Conservation (phyloP, 805 yeast species). For the Zygoascus ofunaensis region DNA sequence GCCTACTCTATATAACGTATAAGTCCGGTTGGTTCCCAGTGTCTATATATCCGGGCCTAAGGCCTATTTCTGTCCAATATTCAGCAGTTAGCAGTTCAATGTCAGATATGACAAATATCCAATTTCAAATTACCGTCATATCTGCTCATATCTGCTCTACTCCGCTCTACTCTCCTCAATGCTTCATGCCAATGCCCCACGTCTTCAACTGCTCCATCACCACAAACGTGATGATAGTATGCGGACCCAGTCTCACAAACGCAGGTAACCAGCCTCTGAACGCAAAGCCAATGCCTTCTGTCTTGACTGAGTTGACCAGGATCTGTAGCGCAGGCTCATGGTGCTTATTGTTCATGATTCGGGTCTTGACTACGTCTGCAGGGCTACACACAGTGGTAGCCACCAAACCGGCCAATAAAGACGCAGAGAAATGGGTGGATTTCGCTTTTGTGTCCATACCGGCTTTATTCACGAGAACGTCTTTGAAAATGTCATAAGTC, state of each 20-base stretch:
- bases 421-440: conserved; percentile 69
- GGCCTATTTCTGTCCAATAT: no score
- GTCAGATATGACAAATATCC: no score
- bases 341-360: conserved; percentile 60
- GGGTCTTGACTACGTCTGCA: conserved; percentile 81
- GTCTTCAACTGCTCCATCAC: conserved; percentile 32
- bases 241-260: conserved; percentile 76
- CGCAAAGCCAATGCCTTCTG: conserved; percentile 71
- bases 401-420: conserved; percentile 72
- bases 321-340: conserved; percentile 40
- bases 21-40: no score
- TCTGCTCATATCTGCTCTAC: no score
- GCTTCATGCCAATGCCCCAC: conserved; percentile 13
- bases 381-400: conserved; percentile 92
- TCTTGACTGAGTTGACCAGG: conserved; percentile 44
- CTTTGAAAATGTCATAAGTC: conserved; percentile 70
- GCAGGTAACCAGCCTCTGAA: conserved; percentile 90
- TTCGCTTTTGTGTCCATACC: conserved; percentile 50
- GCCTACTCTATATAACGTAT: no score
- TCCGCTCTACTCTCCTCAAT: not conserved
- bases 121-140: no score
- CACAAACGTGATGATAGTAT: conserved; percentile 34
- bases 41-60: no score
- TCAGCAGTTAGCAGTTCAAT: no score
- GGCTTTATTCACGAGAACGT: conserved; percentile 41